phyloP scores from a whole-genome alignment of 2,329 filamentous ascomycete genomes.

The Claviceps africana region DNA sequence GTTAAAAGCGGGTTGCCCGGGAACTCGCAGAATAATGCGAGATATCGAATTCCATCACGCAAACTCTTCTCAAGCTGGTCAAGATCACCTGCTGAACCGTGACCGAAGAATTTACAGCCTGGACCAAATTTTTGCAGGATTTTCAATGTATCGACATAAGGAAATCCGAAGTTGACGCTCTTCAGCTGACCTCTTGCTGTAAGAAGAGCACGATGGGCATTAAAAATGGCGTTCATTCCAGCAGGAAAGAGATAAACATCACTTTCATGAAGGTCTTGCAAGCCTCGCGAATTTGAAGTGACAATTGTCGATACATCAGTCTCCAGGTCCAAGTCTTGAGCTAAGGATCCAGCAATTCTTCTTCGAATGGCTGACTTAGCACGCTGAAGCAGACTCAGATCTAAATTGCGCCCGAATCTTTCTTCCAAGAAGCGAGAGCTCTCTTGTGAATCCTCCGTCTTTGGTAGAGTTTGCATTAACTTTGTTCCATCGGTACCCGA shows the following conservation, averaged over 20 bases:
- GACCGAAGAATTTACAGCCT: constrained; percentile 77
- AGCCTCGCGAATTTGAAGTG: constrained; percentile 35
- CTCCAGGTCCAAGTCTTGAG: constrained; percentile 47
- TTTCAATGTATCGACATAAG: constrained; percentile 93
- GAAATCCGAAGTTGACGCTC: constrained; percentile 91
- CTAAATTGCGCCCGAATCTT: constrained; percentile 82
- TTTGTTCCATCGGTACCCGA: constrained; percentile 9
- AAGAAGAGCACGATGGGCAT: constrained; percentile 63
- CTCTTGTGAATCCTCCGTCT: constrained; percentile 39
- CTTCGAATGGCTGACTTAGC: constrained; percentile 76
- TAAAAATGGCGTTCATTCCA: constrained; percentile 94
- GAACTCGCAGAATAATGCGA: constrained; percentile 87
- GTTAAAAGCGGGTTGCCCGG: constrained; percentile 82
- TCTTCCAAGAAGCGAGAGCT: constrained; percentile 78
- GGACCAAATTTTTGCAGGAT: constrained; percentile 89
- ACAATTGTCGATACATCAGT: constrained; percentile 12
- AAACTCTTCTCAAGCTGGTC: constrained; percentile 69
- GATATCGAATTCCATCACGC: constrained; percentile 56
- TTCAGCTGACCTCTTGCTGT: constrained; percentile 48
- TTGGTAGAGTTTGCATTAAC: constrained; percentile 7
- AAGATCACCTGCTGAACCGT: constrained; percentile 61
- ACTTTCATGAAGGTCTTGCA: constrained; percentile 58
- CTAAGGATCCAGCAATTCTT: constrained; percentile 77
- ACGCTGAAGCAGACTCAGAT: constrained; percentile 61
- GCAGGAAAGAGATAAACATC: constrained; percentile 82